Conservation (phyloP, 805 yeast species). For the Candida anglica region DNA sequence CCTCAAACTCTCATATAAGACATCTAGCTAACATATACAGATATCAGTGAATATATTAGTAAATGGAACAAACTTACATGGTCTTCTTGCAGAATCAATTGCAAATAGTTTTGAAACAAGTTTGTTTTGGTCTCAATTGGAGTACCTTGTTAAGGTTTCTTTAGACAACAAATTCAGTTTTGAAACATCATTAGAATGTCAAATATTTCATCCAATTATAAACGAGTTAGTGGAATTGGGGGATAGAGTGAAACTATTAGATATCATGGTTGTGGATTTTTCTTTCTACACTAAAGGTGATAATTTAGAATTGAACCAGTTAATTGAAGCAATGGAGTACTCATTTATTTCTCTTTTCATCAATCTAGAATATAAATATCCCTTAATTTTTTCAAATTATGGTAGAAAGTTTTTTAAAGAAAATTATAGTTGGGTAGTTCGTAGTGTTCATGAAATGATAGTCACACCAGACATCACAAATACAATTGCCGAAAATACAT, state of each 20-base stretch:
- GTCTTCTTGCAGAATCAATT: neutral
- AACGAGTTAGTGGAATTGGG: constrained; percentile 1
- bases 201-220: constrained; percentile 5
- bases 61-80: neutral
- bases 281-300: constrained; percentile 5
- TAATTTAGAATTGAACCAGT: constrained; percentile 3
- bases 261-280: constrained; percentile 6
- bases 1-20: neutral
- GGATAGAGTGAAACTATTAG: constrained; percentile 2
- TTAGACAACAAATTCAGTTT: constrained; percentile 6
- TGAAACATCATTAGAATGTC: constrained; percentile 7
- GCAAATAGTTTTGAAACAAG: neutral
- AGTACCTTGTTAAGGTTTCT: constrained; percentile 6
- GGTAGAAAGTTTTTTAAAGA: constrained; percentile 20
- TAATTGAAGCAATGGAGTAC: constrained; percentile 16
- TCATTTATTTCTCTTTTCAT: constrained; percentile 17
- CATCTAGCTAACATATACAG: neutral
- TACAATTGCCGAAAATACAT: no score
- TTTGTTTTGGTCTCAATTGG: constrained; percentile 8
- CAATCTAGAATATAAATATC: constrained; percentile 23
- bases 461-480: neutral
- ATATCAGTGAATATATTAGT: neutral
- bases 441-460: neutral
- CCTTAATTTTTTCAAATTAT: constrained; percentile 27
- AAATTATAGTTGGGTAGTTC: constrained; percentile 12